Conservation (phyloP, 129 eudicot species). For the Silybum marianum region DNA sequence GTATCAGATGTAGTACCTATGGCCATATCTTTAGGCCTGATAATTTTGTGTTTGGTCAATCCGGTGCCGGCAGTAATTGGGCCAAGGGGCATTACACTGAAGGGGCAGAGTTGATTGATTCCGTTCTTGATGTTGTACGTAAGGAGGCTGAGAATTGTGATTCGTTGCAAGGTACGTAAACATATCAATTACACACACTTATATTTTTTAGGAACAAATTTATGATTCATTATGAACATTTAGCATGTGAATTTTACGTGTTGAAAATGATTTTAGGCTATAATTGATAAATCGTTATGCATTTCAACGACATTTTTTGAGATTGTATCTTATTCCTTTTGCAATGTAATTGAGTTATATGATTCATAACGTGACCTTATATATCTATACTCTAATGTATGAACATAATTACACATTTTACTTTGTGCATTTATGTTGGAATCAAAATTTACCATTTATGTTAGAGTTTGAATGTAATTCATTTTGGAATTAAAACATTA, state of each 20-base stretch:
- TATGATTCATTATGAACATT: background rate
- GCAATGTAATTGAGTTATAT: too few species aligned
- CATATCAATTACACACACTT: background rate
- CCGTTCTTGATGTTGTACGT: conserved; percentile 83
- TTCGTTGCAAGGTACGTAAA: conserved; percentile 62
- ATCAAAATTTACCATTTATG: too few species aligned
- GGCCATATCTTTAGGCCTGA: conserved; percentile 86
- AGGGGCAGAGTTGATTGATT: conserved; percentile 84
- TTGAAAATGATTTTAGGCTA: background rate
- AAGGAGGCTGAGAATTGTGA: conserved; percentile 90
- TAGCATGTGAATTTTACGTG: background rate
- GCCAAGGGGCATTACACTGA: conserved; percentile 91
- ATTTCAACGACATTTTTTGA: background rate
- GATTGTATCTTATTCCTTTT: background rate
- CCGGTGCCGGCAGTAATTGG: conserved; percentile 88
- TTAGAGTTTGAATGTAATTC: too few species aligned
- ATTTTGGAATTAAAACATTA: too few species aligned
- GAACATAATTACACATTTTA: too few species aligned
- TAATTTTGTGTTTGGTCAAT: conserved; percentile 79
- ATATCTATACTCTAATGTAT: background rate
- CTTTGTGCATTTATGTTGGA: too few species aligned
- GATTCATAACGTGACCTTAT: background rate
- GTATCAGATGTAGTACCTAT: conserved; percentile 75
- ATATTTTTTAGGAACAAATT: background rate
- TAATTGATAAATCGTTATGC: background rate